Base-by-base conservation (phyloP, 352 stramenopile species). In the Phytophthora citrophthora region DNA sequence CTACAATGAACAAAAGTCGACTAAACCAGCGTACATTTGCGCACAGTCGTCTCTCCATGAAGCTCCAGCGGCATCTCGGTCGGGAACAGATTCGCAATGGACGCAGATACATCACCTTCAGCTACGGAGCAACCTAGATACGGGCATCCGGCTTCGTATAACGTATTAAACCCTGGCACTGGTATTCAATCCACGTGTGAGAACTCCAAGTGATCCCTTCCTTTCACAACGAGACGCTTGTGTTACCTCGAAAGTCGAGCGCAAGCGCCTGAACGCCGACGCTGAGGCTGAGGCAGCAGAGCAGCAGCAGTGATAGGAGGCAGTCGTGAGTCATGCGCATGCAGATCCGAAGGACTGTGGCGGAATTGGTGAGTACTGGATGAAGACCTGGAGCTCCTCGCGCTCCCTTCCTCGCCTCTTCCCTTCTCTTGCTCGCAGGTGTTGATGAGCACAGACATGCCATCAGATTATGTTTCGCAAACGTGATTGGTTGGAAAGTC, bases 51-150 rank as follows among this genome's bases (percentile, higher is more conserved):
- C 61, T 75, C 66, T 55, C 58, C 61, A 8, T 57, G 51, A 34
- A 74, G 54, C 24, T 68, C 39, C 4, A 63, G 52, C 13, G 64
- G 53, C 70, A 78, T 75, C 44, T 74, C 54, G 34, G 54, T 2
- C n/a, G 66, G 65, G 47, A 73, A 74, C 29, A 55, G 18, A 36
- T 68, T 52, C 38, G 15, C 12, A 34, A 13, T 63, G 13, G 45
- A 18, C 13, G 31, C 20, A 24, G 46, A 44, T 24, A n/a, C 43
- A 45, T 41, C 54, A 23, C 18, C 20, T 45, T 54, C 20, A 45
- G 26, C 45, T 27, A 36, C 43, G 3, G 15, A 12, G 29, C 50
- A 68, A 26, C 51, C 47, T 8, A 71, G 6, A 38, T 69, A 64
- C 9, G 52, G 56, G 43, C 51, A 68, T 15, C 43, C 27, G 26